phyloP scores from a whole-genome alignment of 2,329 filamentous ascomycete genomes.

The Diaporthe sp. region DNA sequence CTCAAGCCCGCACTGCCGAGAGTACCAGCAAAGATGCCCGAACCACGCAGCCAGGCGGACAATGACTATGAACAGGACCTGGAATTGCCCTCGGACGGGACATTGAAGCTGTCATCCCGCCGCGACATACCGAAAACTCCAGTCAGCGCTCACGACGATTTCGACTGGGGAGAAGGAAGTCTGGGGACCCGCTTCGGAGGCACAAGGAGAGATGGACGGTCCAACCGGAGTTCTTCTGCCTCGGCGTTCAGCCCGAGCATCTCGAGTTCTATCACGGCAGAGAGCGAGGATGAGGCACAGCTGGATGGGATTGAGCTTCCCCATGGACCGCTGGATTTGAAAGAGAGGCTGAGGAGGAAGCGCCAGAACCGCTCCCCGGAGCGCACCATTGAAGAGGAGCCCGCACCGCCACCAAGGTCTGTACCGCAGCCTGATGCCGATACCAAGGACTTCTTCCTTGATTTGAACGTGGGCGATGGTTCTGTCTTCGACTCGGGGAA shows the following conservation, averaged over 20 bases:
- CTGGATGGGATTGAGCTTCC: constrained; percentile 92
- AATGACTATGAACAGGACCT: constrained; percentile 82
- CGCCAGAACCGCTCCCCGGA: constrained; percentile 73
- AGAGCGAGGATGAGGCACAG: constrained; percentile 89
- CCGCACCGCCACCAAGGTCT: constrained; percentile 42
- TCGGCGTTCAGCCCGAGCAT: constrained; percentile 94
- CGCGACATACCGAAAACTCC: constrained; percentile 75
- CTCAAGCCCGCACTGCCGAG: constrained; percentile 70
- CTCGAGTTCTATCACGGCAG: constrained; percentile 89
- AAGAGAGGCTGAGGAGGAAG: constrained; percentile 81
- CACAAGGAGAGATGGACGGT: constrained; percentile 83
- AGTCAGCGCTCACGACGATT: constrained; percentile 75
- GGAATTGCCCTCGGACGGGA: constrained; percentile 77
- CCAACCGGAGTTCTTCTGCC: constrained; percentile 86
- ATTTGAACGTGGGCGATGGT: constrained; percentile 87
- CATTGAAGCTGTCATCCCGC: constrained; percentile 74
- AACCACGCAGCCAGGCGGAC: constrained; percentile 51
- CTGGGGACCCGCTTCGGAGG: constrained; percentile 92
- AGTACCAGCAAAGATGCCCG: constrained; percentile 47
- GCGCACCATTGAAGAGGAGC: constrained; percentile 57
- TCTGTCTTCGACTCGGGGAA: constrained; percentile 86
- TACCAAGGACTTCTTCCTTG: constrained; percentile 85
- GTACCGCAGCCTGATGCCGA: constrained; percentile 54
- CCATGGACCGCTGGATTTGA: constrained; percentile 85
- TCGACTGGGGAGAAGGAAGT: constrained; percentile 96